Base-by-base conservation (phyloP, 2,329 filamentous ascomycete species). In the Neopestalotiopsis sp. region DNA sequence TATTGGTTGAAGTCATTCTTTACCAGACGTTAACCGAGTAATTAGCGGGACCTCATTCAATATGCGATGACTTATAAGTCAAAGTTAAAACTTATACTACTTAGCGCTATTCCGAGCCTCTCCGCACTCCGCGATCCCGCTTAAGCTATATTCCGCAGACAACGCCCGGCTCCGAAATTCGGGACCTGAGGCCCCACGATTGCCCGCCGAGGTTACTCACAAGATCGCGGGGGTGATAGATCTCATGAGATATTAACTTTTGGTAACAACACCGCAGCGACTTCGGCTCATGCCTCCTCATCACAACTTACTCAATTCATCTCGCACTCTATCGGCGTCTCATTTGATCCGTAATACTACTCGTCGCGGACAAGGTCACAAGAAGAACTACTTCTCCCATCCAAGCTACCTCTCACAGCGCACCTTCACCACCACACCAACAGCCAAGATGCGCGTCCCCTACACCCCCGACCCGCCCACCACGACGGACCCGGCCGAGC, bases 391-490 rank as follows among this genome's bases (percentile, higher is more conserved):
- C 14, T 59, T 53, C 45, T 6, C 9, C 56, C n/a, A 14, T n/a
- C n/a, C 20, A 20, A 38, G 34, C 3, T 10, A 17, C 59, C 2
- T 42, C 59, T 24, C 30, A 4, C 24, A 28, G 24, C 13, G 61
- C 38, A 20, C 32, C 58, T 20, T 53, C 34, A 57, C 56, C 40
- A 62, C 71, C 70, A 74, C 71, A 65, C 68, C 65, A 24, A 30
- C 61, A 45, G 28, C 59, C 76, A 82, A 74, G 24, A 93, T 93
- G 91, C 90, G 90, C 78, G 82, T 93, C 74, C 89, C 90, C 56
- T 93, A 93, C 85, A 83, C 87, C 69, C 74, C 86, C 74, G 82
- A 87, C 80, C 86, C 86, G 53, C 87, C 83, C 3, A 80, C 81
- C 13, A 80, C 84, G 10, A 73, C 81, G 17, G 78, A 79, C 30